Base-by-base conservation (phyloP, 257 asterid genomes). In the Penstemon newberryi region DNA sequence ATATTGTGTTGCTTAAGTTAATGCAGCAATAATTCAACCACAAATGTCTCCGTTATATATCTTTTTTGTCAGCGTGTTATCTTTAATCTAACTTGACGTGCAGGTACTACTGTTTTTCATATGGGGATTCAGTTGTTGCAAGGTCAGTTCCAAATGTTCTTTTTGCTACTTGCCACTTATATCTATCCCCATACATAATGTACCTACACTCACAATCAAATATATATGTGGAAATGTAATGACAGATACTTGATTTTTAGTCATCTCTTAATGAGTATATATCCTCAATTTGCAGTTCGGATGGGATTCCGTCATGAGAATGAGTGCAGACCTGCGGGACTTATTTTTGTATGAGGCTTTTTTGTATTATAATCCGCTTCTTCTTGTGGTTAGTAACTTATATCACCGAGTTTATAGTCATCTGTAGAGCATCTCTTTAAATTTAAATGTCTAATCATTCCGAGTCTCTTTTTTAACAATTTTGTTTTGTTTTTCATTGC, bases 231-330 rank as follows among this genome's bases (percentile, higher is more conserved):
- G 51, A 75, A 68, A 18, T 44, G 39, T 55, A 25, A 60, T 64
- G 63, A 37, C 46, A 11, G 42, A 44, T 63, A 40, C 67, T 60
- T 64, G 60, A 50, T 79, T n/a, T 52, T 54, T 44, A 18, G 18
- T 61, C 56, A 64, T 58, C 73, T 39, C 5, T 18, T 73, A 70
- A 43, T 74, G 41, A 73, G 52, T 78, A 62, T 70, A 19, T 67
- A 41, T 61, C 55, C 52, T 38, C 65, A 67, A 61, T 79, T 74
- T 74, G 78, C 91, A 95, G 99, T 80, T 95, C 62, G 94, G 96
- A 81, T 89, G 98, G 99, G 96, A 91, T 80, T 89, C 99, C 52
- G 99, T 95, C 70, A 89, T 91, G 98, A 85, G 98, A 87, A 95
- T 95, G 99, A 87, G 97, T 65, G 88, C 70, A 67, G 96, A 89